Base-by-base conservation (phyloP, 768 basidiomycete species). In the Tylopilus vinaceipallidus region DNA sequence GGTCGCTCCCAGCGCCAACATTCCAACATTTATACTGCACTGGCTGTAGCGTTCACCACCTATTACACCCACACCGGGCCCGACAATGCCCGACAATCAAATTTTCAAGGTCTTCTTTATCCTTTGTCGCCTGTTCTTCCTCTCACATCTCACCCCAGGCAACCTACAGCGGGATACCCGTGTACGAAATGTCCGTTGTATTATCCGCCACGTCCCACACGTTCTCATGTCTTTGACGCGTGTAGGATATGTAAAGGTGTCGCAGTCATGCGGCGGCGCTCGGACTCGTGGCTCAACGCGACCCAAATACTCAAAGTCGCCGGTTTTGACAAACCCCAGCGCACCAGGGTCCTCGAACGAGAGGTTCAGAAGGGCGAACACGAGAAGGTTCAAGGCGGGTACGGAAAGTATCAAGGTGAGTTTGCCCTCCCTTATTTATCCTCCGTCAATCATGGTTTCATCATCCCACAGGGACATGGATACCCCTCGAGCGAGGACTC, bases 281-380 rank as follows among this genome's bases (percentile, higher is more conserved):
- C 91, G 32, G 97, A 99, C 72, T 89, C 88, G 35, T 99, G 97
- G 91, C 79, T 99, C 50, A 99, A 99, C 80, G 97, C 97, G 71
- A 99, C 97, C 1, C 93, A 95, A 67, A 97, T 99, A 56, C 82
- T 99, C 63, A 99, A 99, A 70, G 95, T 99, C 59, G 97, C 95
- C 24, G 97, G 95, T 10, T 98, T 98, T 60, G 97, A 99, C 74
- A 99, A 99, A 68, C 97, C 97, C 2, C 97, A 98, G 66, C 78
- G 97, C 42, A 99, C 97, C 51, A 85, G 97, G 47, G 95, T 99
- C 14, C 79, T 99, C 37, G 97, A 99, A 70, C 83, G 97, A 57
- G 97, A 99, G 71, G 86, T 99, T 7, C 97, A 99, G 68, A 98
- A 98, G 67, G 97, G 95, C 23, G 91, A 93, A 60, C 97, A 99